Percentiles rank a stretch among this genome's conserved stretches.
Evolutionary conservation across 352 stramenopile species (phyloP).

Genomic region (Aphanomyces cochlioides): DNA sequence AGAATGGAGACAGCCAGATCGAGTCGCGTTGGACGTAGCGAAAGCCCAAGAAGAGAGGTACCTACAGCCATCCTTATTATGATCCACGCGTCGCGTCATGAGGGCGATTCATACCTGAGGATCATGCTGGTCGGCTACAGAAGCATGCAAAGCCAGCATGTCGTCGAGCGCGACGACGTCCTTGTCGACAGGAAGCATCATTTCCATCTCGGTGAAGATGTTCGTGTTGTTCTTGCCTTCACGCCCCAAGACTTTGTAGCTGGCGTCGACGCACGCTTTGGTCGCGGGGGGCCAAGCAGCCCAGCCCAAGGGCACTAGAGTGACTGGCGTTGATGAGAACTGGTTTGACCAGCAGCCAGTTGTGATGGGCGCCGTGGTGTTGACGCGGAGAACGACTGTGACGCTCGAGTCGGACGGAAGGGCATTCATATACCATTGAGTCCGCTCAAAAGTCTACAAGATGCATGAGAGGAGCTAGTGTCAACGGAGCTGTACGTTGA

Average conservation of each 20-base stretch:
- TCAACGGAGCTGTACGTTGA: too few species aligned
- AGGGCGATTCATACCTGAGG: background rate
- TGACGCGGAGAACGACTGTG: slow-evolving; percentile 24
- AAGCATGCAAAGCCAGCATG: slow-evolving; percentile 18
- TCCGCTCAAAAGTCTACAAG: slow-evolving; percentile 17
- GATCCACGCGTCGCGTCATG: background rate
- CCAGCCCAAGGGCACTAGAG: slow-evolving; percentile 12
- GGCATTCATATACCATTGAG: slow-evolving; percentile 22
- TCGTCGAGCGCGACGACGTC: slow-evolving; percentile 7
- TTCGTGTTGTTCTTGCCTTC: slow-evolving; percentile 25
- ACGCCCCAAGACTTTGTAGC: slow-evolving; percentile 25
- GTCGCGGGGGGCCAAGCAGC: slow-evolving; percentile 6
- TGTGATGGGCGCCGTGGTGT: slow-evolving; percentile 23
- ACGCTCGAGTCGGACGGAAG: slow-evolving; percentile 2
- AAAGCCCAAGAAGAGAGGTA: slow-evolving; percentile 17
- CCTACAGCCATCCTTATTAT: background rate
- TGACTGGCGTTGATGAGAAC: background rate
- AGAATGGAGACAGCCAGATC: slow-evolving; percentile 28
- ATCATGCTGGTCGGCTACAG: slow-evolving; percentile 4
- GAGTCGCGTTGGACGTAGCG: slow-evolving; percentile 20
- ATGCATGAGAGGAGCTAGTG: background rate
- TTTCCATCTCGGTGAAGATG: slow-evolving; percentile 28
- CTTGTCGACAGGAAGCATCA: slow-evolving; percentile 20
- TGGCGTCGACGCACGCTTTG: slow-evolving; percentile 21
- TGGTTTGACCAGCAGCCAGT: slow-evolving; percentile 16